Percentiles rank a stretch among this genome's conserved stretches.
phyloP scores from a whole-genome alignment of 2,329 filamentous ascomycete species.

The Beauveria scarabaeidicola region DNA sequence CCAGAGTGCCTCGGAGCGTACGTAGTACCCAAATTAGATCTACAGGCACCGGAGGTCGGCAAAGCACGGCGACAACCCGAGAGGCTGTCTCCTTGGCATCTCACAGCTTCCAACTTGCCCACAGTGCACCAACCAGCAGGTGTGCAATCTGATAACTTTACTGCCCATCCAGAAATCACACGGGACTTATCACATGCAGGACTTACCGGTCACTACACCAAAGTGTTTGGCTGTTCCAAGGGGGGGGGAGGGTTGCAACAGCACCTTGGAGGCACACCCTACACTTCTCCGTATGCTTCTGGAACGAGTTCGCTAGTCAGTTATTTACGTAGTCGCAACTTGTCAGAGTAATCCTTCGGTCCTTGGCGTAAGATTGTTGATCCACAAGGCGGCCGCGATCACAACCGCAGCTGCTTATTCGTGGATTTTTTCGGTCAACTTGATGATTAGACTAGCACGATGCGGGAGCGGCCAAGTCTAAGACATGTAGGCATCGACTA shows the following conservation, averaged over 20 bases:
- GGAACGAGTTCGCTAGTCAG: neutral
- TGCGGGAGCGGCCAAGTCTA: too few species aligned
- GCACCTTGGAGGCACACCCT: too few species aligned
- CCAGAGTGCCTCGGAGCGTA: too few species aligned
- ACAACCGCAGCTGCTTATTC: neutral
- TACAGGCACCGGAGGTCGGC: neutral
- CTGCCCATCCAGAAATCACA: neutral
- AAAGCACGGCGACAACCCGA: neutral
- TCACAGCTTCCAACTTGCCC: neutral
- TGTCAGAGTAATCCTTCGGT: neutral
- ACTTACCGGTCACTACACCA: too few species aligned
- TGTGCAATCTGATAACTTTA: neutral
- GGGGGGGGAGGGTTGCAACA: neutral
- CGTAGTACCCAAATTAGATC: neutral
- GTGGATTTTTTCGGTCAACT: neutral
- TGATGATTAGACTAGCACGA: too few species aligned
- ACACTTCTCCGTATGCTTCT: too few species aligned
- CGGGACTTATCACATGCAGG: neutral
- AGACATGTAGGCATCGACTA: too few species aligned
- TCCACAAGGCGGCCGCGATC: neutral
- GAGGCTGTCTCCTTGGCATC: neutral
- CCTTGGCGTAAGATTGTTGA: constrained; percentile 9
- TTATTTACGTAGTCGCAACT: neutral
- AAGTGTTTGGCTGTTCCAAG: too few species aligned
- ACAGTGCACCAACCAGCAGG: neutral